Evolutionary conservation across 1,139 yeast genomes (phyloP), one percentile per base, ranked within the genome.

Genomic region (Yamadazyma dendronema): DNA sequence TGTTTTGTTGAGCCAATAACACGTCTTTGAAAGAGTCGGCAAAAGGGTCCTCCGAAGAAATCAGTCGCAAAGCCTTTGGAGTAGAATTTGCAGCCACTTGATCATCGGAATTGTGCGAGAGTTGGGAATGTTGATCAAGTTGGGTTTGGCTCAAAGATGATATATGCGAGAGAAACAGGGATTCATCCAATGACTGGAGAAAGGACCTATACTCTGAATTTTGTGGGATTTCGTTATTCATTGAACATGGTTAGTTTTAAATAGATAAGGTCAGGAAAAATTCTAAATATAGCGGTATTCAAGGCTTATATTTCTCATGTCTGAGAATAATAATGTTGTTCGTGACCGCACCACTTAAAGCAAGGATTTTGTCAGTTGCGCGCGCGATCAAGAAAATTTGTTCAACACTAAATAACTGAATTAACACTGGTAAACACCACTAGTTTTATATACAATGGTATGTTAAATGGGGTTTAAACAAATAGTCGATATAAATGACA

Each of bases 21-120:
- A 34, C 30, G 7, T 47, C 49, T 35, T 48, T 72, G 31, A 70
- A 54, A 2, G 65, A 65, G 46, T 70, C 76, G 46, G 70, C 64
- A 46, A 70, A 66, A 0, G 72, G 71, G 37, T 67, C 72, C 11
- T 34, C 31, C 8, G 26, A 30, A n/a, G n/a, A n/a, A n/a, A n/a
- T n/a, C n/a, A n/a, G n/a, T 10, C 10, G 15, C 3, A 27, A 17
- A 9, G 4, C 19, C 4, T 32, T 38, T 16, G 38, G 38, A 17
- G 38, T 38, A 3, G 36, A 32, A 15, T 14, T 24, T 13, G 29
- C 29, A 26, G 29, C 29, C 29, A 14, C 17, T 26, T 26, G 27
- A 24, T 9, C 12, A 7, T 7, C 6, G 5, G n/a, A 7, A 7
- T 5, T 8, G n/a, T 24, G 27, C n/a, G 27, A 24, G 13, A 7